Evolutionary conservation across 2,329 filamentous ascomycete genomes (phyloP), one percentile per base, ranked within the genome.

Genomic region (Claviceps africana): DNA sequence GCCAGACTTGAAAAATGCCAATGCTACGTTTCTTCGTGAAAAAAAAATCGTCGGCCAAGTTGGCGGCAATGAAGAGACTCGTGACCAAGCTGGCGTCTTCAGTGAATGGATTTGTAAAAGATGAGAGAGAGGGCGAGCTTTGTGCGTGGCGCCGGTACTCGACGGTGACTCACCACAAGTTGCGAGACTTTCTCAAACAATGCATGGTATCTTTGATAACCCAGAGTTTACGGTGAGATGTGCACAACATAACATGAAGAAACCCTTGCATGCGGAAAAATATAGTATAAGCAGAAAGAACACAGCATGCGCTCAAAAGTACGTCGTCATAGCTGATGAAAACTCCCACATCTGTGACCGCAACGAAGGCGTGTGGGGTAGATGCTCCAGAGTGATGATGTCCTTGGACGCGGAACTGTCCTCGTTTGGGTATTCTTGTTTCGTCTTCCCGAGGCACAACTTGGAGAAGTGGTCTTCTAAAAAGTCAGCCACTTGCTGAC

Each of bases 401-500:
- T 37, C 19, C 40, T 13, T 25, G 7, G 40, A 44, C n/a, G 28
- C 28, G 30, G 48, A 15, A 19, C 15, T 35, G 19, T 21, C 15
- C 30, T 35, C 30, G 13, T 37, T 21, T 21, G 30, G 9, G 25
- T 35, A 25, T 10, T 30, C 40, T 19, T 25, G 40, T 37, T 45
- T 22, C 15, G 40, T n/a, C 6, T 42, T 9, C n/a, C 17, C 15
- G 9, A 47, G 50, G 30, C 42, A 51, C n/a, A 51, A 11, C 19
- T 51, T 37, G 25, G 42, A 39, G 33, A 51, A 47, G 22, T 51
- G 50, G 13, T 51, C 33, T 40, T 51, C 50, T n/a, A 51, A 10
- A n/a, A 51, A 51, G 43, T 46, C 50, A n/a, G 50, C 42, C 42
- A 51, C 50, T 9, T 51, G 50, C 6, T 51, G 30, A 40, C 50